Evolutionary conservation across 2,329 filamentous ascomycete species (phyloP), one percentile per base, ranked within the genome.

Genomic region (Phaeosphaeria sp.): DNA sequence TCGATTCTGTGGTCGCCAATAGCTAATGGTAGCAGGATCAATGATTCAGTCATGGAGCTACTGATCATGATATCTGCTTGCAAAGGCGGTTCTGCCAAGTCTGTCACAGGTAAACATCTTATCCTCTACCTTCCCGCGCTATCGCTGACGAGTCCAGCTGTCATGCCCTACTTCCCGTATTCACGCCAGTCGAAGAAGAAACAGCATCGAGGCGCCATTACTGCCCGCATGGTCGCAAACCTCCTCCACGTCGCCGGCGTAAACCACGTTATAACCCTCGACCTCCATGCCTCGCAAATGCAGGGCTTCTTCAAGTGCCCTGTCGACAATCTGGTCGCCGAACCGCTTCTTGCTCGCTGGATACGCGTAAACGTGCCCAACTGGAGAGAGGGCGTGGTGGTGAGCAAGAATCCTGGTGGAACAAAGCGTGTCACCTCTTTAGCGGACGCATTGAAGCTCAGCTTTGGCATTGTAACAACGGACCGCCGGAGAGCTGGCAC

Each of bases 151-250:
- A 27, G 36, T 21, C 45, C 73, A 94, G 92, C 92, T 65, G 91
- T 95, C 63, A 86, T 95, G 72, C 92, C 92, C 13, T 98, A 98
- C 80, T 99, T 98, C 74, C 95, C 95, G n/a, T 99, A 99, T 82
- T 97, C 93, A 68, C 92, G 95, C 61, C 95, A 99, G 79, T 98
- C 94, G 57, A 99, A 99, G 84, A 98, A 98, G 85, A 99, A 99
- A 81, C 93, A 92, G 55, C 94, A 98, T 75, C 88, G 95, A 65
- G 95, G 95, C 51, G 93, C 95, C 57, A 98, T 99, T 74, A 97
- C 95, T 8, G 95, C 95, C 54, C 89, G 94, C 67, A 97, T 99
- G 93, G 86, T 99, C 52, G 94, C 95, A 60, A 99, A 99, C 77
- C 86, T 98, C 49, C 88, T 99, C 67, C 87, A 91, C 59, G 91